phyloP scores from a whole-genome alignment of 495 filamentous ascomycete species.

The Cercophora sp. region DNA sequence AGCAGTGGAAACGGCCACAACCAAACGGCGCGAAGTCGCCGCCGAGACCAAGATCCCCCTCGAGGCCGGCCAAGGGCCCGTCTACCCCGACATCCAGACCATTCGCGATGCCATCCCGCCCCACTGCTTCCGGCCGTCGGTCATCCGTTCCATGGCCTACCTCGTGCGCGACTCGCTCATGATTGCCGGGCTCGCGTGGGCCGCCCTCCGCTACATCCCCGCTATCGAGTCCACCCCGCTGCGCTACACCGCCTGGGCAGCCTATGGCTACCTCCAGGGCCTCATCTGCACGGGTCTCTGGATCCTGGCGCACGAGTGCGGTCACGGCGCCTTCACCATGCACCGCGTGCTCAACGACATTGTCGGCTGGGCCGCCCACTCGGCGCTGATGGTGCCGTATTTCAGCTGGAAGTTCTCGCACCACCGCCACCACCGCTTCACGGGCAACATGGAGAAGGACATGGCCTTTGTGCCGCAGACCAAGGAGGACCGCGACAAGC shows the following conservation, averaged over 20 bases:
- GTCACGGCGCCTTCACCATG: conserved; percentile 80
- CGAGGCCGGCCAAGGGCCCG: conserved; percentile 60
- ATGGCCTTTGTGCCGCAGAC: conserved; percentile 95
- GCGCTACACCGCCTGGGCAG: conserved; percentile 55
- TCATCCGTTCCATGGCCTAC: conserved; percentile 57
- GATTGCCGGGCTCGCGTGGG: conserved; percentile 58
- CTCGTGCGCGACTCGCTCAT: conserved; percentile 64
- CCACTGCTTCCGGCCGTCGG: conserved; percentile 75
- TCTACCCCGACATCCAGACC: conserved; percentile 69
- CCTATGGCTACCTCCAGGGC: conserved; percentile 71
- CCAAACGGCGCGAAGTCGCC: conserved; percentile 17
- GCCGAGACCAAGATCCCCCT: conserved; percentile 50
- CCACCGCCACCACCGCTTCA: conserved; percentile 92
- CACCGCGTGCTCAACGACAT: conserved; percentile 78
- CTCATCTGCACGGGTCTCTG: conserved; percentile 76
- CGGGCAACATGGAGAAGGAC: conserved; percentile 91
- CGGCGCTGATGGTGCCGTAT: conserved; percentile 76
- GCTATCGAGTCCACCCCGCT: conserved; percentile 52
- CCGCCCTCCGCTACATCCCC: conserved; percentile 59
- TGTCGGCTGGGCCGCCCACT: conserved; percentile 79
- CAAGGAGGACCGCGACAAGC: conserved; percentile 63
- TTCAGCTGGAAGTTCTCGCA: conserved; percentile 94
- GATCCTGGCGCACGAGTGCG: conserved; percentile 85
- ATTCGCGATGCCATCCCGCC: conserved; percentile 76
- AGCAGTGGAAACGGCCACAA: conserved; percentile 12